phyloP scores from a whole-genome alignment of 495 filamentous ascomycete species.

The Penicillium pulvis region DNA sequence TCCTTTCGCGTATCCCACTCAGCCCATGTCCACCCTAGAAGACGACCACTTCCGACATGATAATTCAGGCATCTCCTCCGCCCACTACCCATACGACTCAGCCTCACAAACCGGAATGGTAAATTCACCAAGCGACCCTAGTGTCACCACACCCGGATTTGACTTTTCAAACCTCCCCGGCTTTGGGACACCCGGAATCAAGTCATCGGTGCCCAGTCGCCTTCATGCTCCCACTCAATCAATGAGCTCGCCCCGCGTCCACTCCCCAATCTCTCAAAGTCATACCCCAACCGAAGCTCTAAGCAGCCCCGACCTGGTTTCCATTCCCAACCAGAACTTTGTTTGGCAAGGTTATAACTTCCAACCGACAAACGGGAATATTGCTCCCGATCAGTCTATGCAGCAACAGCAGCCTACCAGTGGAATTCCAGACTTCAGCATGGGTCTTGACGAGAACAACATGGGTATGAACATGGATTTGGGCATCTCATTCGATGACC shows the following conservation, averaged over 20 bases:
- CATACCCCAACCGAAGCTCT: conserved; percentile 38
- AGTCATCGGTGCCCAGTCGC: conserved; percentile 33
- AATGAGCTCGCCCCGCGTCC: conserved; percentile 32
- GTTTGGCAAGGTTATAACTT: conserved; percentile 49
- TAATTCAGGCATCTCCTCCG: conserved; percentile 12
- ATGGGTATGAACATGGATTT: conserved; percentile 40
- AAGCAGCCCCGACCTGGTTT: conserved; percentile 49
- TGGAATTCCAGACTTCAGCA: conserved; percentile 29
- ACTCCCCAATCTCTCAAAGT: conserved; percentile 38
- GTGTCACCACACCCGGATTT: conserved; percentile 29
- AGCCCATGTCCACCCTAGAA: conserved; percentile 71
- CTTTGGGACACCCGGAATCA: conserved; percentile 25
- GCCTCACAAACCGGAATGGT: conserved; percentile 18
- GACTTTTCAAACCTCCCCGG: conserved; percentile 36
- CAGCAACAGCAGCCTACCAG: conserved; percentile 24
- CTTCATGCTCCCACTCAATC: conserved; percentile 28
- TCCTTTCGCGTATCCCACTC: conserved; percentile 86
- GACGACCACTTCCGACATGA: conserved; percentile 50
- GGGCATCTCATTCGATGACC: conserved; percentile 45
- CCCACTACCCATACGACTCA: conserved; percentile 23
- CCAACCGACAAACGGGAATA: conserved; percentile 26
- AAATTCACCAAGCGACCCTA: conserved; percentile 23
- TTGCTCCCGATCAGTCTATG: conserved; percentile 18
- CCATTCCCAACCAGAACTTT: conserved; percentile 49
- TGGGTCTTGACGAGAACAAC: conserved; percentile 34